These are phyloP conservation scores for Podila epigama DNA, from an alignment of 192 early-diverging fungal species.

Conservation along the genomic window DNA sequence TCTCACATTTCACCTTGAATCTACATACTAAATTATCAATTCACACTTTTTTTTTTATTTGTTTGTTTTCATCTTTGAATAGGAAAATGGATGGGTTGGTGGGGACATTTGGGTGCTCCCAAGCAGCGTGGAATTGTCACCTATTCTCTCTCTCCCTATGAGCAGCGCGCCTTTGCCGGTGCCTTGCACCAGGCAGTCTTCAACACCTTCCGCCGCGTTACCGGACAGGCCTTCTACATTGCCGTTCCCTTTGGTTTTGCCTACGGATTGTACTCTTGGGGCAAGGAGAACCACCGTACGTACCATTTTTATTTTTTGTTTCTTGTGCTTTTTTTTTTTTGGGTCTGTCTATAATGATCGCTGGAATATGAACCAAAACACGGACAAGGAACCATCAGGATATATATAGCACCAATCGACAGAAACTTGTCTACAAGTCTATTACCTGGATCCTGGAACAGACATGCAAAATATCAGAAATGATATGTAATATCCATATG, in stretches of 20 bases:
- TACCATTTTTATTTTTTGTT: conserved; percentile 10
- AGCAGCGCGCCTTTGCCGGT: conserved; percentile 70
- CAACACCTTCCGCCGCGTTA: conserved; percentile 67
- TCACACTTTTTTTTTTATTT: too few relatives aligned
- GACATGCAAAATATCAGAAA: too few relatives aligned
- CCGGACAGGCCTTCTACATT: conserved; percentile 63
- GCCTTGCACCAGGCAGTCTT: conserved; percentile 62
- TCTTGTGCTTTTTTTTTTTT: neutral
- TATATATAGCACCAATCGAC: too few relatives aligned
- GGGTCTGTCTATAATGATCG: too few relatives aligned
- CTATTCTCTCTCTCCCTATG: conserved; percentile 67
- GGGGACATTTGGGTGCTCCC: conserved; percentile 67
- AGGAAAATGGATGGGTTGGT: conserved; percentile 57
- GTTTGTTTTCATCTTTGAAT: too few relatives aligned
- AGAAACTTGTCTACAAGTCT: too few relatives aligned
- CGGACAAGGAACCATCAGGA: too few relatives aligned
- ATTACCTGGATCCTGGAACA: too few relatives aligned
- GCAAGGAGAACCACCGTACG: conserved; percentile 54
- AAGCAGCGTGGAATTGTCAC: conserved; percentile 64
- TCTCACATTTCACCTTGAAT: too few relatives aligned
- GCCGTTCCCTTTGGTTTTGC: conserved; percentile 55
- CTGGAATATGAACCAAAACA: too few relatives aligned
- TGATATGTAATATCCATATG: too few relatives aligned
- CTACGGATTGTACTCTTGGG: conserved; percentile 57
- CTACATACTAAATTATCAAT: too few relatives aligned